These are phyloP conservation scores for Malassezia cuniculi DNA, from an alignment of 1,284 basidiomycete genomes.

Conservation along the genomic window DNA sequence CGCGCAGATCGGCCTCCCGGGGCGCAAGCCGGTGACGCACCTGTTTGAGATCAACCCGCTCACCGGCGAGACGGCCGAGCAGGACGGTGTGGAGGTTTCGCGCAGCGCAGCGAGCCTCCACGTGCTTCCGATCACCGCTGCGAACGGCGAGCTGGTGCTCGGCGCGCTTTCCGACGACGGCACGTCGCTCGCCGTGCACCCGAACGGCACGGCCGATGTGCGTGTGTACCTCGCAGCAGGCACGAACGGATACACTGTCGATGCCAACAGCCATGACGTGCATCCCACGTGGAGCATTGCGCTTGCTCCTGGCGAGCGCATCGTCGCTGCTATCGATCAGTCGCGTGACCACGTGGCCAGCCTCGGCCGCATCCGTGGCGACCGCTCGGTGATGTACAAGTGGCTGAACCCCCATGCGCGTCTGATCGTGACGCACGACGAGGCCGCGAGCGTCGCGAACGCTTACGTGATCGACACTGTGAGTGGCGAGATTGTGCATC, in stretches of 20 bases:
- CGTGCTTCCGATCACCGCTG: background rate
- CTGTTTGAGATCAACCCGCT: constrained; percentile 39
- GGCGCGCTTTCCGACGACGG: no score
- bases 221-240: no score
- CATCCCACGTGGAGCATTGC: constrained; percentile 31
- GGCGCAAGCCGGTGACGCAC: constrained; percentile 21
- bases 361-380: constrained; percentile 64
- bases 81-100: constrained; percentile 5
- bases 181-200: no score
- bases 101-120: constrained; percentile 1
- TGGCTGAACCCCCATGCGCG: constrained; percentile 75
- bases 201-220: no score
- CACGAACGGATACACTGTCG: no score
- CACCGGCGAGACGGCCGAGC: constrained; percentile 27
- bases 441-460: constrained; percentile 47
- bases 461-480: constrained; percentile 65
- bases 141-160: no score
- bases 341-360: constrained; percentile 17
- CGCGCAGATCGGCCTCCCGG: constrained; percentile 26
- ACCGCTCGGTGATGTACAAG: constrained; percentile 82
- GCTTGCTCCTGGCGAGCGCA: constrained; percentile 19
- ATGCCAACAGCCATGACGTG: background rate
- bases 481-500: constrained; percentile 60
- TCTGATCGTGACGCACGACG: constrained; percentile 54
- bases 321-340: constrained; percentile 18